Evolutionary conservation across 495 filamentous ascomycete species (phyloP).

Genomic region (Penicillium daleae): DNA sequence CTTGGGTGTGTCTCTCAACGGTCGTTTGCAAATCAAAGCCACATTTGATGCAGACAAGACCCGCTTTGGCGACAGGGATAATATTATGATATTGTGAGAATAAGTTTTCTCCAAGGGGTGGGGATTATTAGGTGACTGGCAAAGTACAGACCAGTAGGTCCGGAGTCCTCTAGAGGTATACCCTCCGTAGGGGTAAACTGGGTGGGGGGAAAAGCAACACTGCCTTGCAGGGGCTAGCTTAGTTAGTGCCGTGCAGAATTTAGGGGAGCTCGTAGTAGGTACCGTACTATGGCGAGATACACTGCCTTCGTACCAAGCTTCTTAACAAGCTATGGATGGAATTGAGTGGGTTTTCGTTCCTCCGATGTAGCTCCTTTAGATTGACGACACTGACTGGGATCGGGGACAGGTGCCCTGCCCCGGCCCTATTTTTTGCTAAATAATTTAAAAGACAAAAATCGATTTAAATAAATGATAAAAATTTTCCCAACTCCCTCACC

Average conservation of each 20-base stretch:
- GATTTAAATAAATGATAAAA: not conserved
- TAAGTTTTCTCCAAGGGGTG: not conserved
- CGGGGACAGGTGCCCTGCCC: constrained; percentile 7
- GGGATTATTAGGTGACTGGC: not conserved
- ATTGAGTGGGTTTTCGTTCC: constrained; percentile 23
- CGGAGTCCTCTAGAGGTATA: too few relatives aligned
- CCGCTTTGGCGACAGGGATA: constrained; percentile 31
- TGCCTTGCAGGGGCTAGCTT: not conserved
- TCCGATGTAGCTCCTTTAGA: constrained; percentile 4
- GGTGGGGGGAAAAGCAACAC: not conserved
- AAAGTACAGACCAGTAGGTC: too few relatives aligned
- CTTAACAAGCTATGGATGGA: constrained; percentile 18
- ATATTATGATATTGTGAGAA: not conserved
- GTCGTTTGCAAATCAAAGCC: constrained; percentile 26
- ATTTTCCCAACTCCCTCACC: constrained; percentile 5
- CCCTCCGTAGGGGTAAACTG: not conserved
- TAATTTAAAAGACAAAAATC: not conserved
- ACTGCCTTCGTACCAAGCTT: not conserved
- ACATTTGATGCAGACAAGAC: constrained; percentile 29
- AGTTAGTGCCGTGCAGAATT: constrained; percentile 1
- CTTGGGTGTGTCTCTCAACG: constrained; percentile 21
- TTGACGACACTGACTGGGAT: constrained; percentile 6
- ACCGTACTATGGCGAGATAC: not conserved
- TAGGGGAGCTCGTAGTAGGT: constrained; percentile 1
- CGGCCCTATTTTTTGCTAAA: constrained; percentile 7